These are phyloP conservation scores for Candida methanosorbosa DNA, from an alignment of 805 yeast species.

Conservation along the genomic window DNA sequence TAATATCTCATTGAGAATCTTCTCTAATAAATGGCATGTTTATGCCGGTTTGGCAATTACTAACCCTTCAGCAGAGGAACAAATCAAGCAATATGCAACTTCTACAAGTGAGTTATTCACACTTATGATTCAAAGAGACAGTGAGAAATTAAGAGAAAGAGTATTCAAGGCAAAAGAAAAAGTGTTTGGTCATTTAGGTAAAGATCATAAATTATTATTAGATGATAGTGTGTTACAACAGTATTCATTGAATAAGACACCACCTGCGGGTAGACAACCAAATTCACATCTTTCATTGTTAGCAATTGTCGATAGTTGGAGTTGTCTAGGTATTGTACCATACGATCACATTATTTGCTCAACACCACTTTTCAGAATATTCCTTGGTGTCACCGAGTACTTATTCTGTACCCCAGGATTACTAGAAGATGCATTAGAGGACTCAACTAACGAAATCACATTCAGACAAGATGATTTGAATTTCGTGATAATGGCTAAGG, in stretches of 20 bases:
- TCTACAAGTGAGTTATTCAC: slow-evolving; percentile 79
- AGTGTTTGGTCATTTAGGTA: slow-evolving; percentile 63
- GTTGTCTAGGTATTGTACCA: slow-evolving; percentile 74
- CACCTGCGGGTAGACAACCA: slow-evolving; percentile 60
- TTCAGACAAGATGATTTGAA: slow-evolving; percentile 89
- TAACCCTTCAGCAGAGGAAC: slow-evolving; percentile 89
- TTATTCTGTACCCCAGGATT: slow-evolving; percentile 77
- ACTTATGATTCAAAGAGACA: slow-evolving; percentile 66
- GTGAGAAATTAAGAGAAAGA: slow-evolving; percentile 49
- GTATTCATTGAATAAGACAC: slow-evolving; percentile 66
- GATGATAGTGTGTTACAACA: slow-evolving; percentile 74
- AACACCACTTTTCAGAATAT: slow-evolving; percentile 86
- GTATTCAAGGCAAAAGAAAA: slow-evolving; percentile 57
- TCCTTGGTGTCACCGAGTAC: slow-evolving; percentile 90
- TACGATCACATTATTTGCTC: slow-evolving; percentile 96
- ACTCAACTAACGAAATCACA: slow-evolving; percentile 53
- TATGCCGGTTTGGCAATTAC: slow-evolving; percentile 96
- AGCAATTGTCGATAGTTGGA: slow-evolving; percentile 94
- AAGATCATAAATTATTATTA: slow-evolving; percentile 50
- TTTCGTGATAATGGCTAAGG: slow-evolving; percentile 83
- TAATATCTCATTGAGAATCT: slow-evolving; percentile 85
- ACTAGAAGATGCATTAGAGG: slow-evolving; percentile 71
- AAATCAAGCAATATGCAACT: slow-evolving; percentile 80
- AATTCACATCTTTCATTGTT: slow-evolving; percentile 85
- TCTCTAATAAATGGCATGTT: slow-evolving; percentile 94